Base-by-base conservation (phyloP, 2,329 filamentous ascomycete species). In the Leptographium lundbergii region DNA sequence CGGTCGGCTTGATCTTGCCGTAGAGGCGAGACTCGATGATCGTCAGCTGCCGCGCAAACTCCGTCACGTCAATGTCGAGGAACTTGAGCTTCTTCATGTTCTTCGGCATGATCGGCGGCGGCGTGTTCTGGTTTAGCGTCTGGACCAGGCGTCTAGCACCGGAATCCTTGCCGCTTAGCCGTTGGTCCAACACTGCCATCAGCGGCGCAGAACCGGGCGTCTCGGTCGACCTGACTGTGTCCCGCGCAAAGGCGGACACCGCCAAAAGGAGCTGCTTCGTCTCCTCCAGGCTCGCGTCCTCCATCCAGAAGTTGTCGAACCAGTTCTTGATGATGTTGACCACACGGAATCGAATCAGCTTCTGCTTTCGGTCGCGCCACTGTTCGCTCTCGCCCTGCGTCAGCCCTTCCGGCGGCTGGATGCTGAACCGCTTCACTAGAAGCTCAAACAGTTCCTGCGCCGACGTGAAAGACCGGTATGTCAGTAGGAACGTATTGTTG, bases 21-120 rank as follows among this genome's bases (percentile, higher is more conserved):
- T 97, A 99, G 1, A 97, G 79, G 62, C 87, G 87, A 2, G 91
- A 96, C 72, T 99, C 94, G 63, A 97, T 95, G 64, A 99, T 94
- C 0, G 94, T 99, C 63, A 99, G 79, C 72, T 99, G 94, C 54
- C 94, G 86, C n/a, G 94, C 94, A 72, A 99, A 97, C 69, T 99
- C 94, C 0, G 88, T 89, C 0, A 91, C 85, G 69, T 99, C 94
- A 66, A 99, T 96, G 69, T 99, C 94, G 59, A 97, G 75, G 74
- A 99, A 97, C 72, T 97, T 99, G 66, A 99, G 81, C 74, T 96
- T 99, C 81, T 94, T 96, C 91, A 99, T 95, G 71, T 97, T 96
- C 80, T 96, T 96, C 1, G 94, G 94, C 70, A 96, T 84, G 69
- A 97, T 96, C 1, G 94, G 90, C 42, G 87, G 77, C 4, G 94